A percentile compares a stretch with the other conserved stretches of the same genome.
Conservation (phyloP, 108 stramenopile genomes). For the Skeletonema marinoi region DNA sequence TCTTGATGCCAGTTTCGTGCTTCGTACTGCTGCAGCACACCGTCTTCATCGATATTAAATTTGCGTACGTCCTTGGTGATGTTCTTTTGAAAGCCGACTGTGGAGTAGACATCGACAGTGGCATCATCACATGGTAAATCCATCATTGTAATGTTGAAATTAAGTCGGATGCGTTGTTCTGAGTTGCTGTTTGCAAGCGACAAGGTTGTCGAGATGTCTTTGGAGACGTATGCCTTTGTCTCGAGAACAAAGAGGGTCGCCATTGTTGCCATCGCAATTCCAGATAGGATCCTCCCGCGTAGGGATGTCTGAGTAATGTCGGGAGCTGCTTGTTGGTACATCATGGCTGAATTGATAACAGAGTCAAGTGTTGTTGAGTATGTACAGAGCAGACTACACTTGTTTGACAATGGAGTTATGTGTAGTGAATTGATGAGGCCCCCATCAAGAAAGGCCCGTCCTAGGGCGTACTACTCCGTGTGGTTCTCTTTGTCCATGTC, state of each 20-base stretch:
- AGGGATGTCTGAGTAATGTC: constrained; percentile 76
- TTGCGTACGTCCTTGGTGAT: constrained; percentile 72
- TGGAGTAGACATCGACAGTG: constrained; percentile 71
- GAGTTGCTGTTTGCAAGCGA: constrained; percentile 28
- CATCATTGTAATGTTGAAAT: constrained; percentile 93
- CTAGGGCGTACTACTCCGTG: not conserved
- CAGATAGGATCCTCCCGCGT: constrained; percentile 57
- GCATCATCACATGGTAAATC: constrained; percentile 86
- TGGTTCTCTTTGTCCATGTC: not conserved
- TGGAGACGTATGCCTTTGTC: constrained; percentile 84
- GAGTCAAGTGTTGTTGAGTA: not conserved
- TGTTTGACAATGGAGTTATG: not conserved
- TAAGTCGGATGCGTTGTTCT: constrained; percentile 66
- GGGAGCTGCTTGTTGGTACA: constrained; percentile 76
- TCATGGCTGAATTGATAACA: constrained; percentile 11
- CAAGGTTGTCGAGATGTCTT: constrained; percentile 17
- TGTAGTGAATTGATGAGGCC: not conserved
- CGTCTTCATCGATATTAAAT: constrained; percentile 69
- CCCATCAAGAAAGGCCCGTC: not conserved
- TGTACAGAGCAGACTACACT: not conserved
- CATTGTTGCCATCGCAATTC: constrained; percentile 59
- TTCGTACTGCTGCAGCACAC: constrained; percentile 56
- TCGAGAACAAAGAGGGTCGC: constrained; percentile 79
- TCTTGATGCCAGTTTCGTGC: constrained; percentile 71
- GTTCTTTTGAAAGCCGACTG: constrained; percentile 68